These are phyloP conservation scores for Ceratocystis diversiconidia DNA, from an alignment of 2,329 filamentous ascomycete species.

Conservation along the genomic window DNA sequence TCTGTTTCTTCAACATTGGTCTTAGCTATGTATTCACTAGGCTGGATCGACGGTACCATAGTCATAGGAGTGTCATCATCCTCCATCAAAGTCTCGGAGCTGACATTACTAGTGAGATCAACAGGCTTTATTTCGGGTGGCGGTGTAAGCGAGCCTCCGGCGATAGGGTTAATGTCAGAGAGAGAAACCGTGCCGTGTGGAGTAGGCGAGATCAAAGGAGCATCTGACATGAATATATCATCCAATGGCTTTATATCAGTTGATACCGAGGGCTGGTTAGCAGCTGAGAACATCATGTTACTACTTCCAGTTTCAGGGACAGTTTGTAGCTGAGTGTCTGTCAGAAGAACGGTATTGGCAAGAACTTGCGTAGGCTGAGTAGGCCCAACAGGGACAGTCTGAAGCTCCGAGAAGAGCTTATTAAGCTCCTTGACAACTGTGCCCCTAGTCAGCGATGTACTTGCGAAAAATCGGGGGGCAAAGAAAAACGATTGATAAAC, in stretches of 20 bases:
- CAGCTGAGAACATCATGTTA: neutral
- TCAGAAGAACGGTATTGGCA: conserved; percentile 63
- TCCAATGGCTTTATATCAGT: neutral
- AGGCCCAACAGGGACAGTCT: conserved; percentile 44
- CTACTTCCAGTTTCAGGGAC: conserved; percentile 4
- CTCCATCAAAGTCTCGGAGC: conserved; percentile 12
- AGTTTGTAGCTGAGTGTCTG: conserved; percentile 22
- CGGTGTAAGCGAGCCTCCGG: conserved; percentile 5
- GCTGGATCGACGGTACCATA: neutral
- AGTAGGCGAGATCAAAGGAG: neutral
- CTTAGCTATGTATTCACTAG: neutral
- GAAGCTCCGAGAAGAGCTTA: conserved; percentile 55
- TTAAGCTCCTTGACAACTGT: conserved; percentile 62
- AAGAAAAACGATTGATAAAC: conserved; percentile 25
- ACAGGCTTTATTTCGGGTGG: neutral
- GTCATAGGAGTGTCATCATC: conserved; percentile 9
- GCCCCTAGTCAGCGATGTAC: neutral
- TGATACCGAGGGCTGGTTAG: neutral
- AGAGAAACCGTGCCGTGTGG: conserved; percentile 11
- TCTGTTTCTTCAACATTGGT: neutral
- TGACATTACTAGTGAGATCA: conserved; percentile 8
- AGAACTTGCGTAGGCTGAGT: conserved; percentile 63
- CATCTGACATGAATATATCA: conserved; percentile 15
- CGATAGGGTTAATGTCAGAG: conserved; percentile 12
- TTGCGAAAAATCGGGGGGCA: neutral